Percentiles rank a stretch among this genome's conserved stretches.
Evolutionary conservation across 345 rosid species (phyloP).

Genomic region (Euphorbia peplus): DNA sequence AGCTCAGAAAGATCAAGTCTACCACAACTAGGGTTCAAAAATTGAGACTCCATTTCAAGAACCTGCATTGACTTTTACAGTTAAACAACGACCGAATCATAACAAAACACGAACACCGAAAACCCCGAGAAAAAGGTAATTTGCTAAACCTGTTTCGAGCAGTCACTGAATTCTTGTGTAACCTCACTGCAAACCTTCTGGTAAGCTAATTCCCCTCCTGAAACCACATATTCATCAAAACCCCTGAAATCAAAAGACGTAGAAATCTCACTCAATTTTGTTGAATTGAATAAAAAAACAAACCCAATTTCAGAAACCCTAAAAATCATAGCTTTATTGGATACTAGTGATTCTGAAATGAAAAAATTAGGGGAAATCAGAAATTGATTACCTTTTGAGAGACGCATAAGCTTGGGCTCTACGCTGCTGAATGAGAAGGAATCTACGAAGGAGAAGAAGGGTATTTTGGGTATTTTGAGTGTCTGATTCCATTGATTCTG

Average conservation of each 20-base stretch:
- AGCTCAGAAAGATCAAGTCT: constrained; percentile 72
- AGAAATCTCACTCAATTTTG: background rate
- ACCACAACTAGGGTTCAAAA: constrained; percentile 42
- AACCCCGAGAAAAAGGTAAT: background rate
- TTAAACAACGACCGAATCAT: background rate
- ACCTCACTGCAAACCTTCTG: constrained; percentile 79
- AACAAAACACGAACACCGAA: background rate
- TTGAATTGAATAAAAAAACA: no score
- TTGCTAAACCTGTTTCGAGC: constrained; percentile 72
- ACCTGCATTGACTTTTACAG: constrained; percentile 42
- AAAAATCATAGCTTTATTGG: no score
- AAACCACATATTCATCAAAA: constrained; percentile 64
- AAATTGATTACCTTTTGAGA: constrained; percentile 53
- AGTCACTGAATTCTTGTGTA: constrained; percentile 73
- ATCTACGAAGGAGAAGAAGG: constrained; percentile 51
- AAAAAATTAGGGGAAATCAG: background rate
- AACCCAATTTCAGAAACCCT: background rate
- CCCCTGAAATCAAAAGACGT: constrained; percentile 43
- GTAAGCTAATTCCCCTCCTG: constrained; percentile 73
- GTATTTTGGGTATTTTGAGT: constrained; percentile 27
- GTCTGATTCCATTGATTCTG: constrained; percentile 47
- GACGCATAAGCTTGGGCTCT: constrained; percentile 83
- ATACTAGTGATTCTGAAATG: background rate
- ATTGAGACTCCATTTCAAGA: constrained; percentile 64
- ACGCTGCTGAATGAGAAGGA: constrained; percentile 73